Evolutionary conservation across 176 grass and related monocot genomes (phyloP).

Genomic region (Aechmea fasciata): DNA sequence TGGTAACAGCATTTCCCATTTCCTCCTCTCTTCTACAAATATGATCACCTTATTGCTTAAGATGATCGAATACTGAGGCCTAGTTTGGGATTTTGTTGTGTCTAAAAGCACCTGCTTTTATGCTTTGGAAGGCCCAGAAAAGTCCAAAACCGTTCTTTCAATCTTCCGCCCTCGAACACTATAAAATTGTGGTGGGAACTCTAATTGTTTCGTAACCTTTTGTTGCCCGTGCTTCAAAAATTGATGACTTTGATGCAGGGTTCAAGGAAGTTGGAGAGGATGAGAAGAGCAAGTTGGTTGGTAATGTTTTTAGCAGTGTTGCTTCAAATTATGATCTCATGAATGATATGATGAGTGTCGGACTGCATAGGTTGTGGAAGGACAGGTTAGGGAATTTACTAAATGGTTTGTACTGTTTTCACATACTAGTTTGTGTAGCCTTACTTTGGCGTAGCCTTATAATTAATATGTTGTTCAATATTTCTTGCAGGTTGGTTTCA

Average conservation of each 20-base stretch:
- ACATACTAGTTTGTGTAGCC: background rate
- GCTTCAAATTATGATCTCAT: constrained; percentile 88
- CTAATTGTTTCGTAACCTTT: background rate
- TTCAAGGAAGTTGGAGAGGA: constrained; percentile 76
- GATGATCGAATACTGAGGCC: too few relatives aligned
- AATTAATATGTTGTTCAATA: constrained; percentile 1
- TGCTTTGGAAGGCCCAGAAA: too few relatives aligned
- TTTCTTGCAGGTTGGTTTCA: constrained; percentile 47
- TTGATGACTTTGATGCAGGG: constrained; percentile 25
- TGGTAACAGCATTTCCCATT: constrained; percentile 15
- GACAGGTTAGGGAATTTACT: constrained; percentile 35
- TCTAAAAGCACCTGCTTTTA: too few relatives aligned
- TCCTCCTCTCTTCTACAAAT: background rate
- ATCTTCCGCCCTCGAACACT: too few relatives aligned
- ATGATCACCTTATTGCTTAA: too few relatives aligned
- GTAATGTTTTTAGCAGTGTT: constrained; percentile 83
- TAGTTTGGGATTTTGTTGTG: too few relatives aligned
- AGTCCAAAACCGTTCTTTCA: too few relatives aligned
- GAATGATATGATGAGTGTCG: constrained; percentile 90
- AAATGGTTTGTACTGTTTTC: background rate
- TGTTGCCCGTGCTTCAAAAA: background rate
- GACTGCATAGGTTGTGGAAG: constrained; percentile 85
- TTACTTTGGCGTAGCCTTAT: background rate
- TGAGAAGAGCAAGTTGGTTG: constrained; percentile 80
- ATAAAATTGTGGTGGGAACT: too few relatives aligned